Evolutionary conservation across 2,329 filamentous ascomycete species (phyloP).

Genomic region (Diaporthe helianthi): DNA sequence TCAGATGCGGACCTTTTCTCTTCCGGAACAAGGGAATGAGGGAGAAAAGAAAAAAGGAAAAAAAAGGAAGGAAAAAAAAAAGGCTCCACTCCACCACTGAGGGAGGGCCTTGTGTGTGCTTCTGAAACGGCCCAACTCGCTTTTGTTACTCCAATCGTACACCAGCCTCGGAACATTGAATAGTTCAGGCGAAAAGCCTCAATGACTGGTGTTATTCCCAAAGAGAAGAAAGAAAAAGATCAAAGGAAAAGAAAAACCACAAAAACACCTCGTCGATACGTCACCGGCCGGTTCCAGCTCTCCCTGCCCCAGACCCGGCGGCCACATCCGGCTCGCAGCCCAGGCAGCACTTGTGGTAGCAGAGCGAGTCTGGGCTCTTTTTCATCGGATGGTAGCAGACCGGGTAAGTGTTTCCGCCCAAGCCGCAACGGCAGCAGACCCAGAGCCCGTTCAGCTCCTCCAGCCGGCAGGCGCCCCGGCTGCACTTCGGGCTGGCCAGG

Average conservation of each 20-base stretch:
- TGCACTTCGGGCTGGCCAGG: constrained; percentile 54
- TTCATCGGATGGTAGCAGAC: constrained; percentile 55
- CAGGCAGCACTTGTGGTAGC: constrained; percentile 58
- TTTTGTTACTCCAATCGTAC: constrained; percentile 6
- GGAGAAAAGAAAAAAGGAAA: background rate
- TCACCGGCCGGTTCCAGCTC: constrained; percentile 20
- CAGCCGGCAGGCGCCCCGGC: constrained; percentile 55
- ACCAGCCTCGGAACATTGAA: background rate
- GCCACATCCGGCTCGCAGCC: constrained; percentile 48
- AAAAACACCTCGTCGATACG: background rate
- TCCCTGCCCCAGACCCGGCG: background rate
- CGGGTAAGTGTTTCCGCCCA: constrained; percentile 53
- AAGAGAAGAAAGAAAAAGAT: background rate
- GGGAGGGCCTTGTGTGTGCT: constrained; percentile 5
- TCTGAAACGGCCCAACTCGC: constrained; percentile 16
- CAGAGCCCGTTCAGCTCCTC: constrained; percentile 56
- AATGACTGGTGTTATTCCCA: background rate
- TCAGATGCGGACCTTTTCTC: background rate
- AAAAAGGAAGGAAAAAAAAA: background rate
- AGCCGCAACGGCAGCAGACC: constrained; percentile 57
- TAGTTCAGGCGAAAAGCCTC: background rate
- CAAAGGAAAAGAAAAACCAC: background rate
- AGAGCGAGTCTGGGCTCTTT: constrained; percentile 57
- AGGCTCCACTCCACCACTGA: background rate
- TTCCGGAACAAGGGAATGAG: background rate